Base-by-base conservation (phyloP, 768 basidiomycete genomes). In the Suillus cothurnatus region DNA sequence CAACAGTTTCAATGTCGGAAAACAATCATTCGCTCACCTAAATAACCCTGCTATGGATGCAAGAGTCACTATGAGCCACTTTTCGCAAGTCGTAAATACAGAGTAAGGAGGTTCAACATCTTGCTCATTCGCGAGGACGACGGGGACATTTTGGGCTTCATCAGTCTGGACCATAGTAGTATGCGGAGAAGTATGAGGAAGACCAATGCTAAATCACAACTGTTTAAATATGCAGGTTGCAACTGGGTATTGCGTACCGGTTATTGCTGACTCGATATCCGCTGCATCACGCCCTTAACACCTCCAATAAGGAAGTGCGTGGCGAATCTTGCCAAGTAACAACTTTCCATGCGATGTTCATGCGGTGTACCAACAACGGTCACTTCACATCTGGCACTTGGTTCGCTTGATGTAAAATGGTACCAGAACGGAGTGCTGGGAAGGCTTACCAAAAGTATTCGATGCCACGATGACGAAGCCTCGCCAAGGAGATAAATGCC, bases 31-130 rank as follows among this genome's bases (percentile, higher is more conserved):
- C 58, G 26, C 41, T 39, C 47, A 81, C 89, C 89, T 90, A 73
- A 89, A 89, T 2, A 88, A 55, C 0, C 83, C 88, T 4, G 86
- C 87, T 63, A 85, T 79, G 0, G 84, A 79, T n/a, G 83, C 80
- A 41, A 89, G 77, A 36, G 72, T 67, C 1, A 90, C 87, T 45
- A 91, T 86, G 45, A 83, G 75, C 88, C 88, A 90, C 77, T 89
- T 90, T 70, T 89, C 87, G 6, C 71, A 66, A 6, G 69, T 70
- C 0, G 84, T 81, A 70, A 82, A 89, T 39, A 86, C 76, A 63
- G 82, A 86, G 67, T 79, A 78, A 34, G 70, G 72, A 60, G 52
- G 47, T 28, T 66, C 62, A 19, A 39, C 23, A 26, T 39, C 57
- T 7, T 39, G 36, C 38, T 28, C 38, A 11, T 58, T 38, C 36